Evolutionary conservation across 2,329 filamentous ascomycete genomes (phyloP).

Genomic region (Aureobasidium zeae): DNA sequence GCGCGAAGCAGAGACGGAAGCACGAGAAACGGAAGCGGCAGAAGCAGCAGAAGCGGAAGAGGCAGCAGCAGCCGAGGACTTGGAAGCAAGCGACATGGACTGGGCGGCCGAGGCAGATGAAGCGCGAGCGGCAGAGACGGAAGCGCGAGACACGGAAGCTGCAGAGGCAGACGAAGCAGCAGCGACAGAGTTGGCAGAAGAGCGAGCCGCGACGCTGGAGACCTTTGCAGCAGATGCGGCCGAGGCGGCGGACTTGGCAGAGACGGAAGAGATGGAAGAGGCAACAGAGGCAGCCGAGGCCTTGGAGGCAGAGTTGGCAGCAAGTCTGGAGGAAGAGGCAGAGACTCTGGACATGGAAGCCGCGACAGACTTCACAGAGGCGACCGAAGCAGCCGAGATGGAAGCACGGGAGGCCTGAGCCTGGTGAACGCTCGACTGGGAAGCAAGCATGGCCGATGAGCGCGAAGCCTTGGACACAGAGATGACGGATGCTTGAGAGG

Average conservation of each 20-base stretch:
- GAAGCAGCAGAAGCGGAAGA: not conserved
- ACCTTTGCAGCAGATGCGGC: conserved; percentile 1
- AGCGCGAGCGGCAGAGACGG: conserved; percentile 8
- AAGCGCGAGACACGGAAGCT: conserved; percentile 7
- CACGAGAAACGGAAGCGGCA: conserved; percentile 5
- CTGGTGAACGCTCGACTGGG: conserved; percentile 1
- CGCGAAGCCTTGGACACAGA: conserved; percentile 12
- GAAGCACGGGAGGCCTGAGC: conserved; percentile 1
- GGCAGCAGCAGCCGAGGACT: conserved; percentile 1
- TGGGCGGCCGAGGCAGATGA: not conserved
- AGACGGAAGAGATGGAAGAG: not conserved
- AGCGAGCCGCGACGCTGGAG: not conserved
- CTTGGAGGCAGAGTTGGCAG: conserved; percentile 11
- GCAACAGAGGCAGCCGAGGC: conserved; percentile 13
- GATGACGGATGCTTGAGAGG: conserved; percentile 1
- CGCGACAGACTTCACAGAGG: conserved; percentile 6
- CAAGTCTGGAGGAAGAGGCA: conserved; percentile 8
- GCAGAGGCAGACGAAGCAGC: conserved; percentile 2
- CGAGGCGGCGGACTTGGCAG: conserved; percentile 3
- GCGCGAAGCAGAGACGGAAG: conserved; percentile 4
- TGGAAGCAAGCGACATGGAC: not conserved
- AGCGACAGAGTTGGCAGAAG: not conserved
- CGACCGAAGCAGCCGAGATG: conserved; percentile 9
- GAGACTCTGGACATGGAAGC: not conserved
- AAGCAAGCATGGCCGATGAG: conserved; percentile 6